Evolutionary conservation across 495 filamentous ascomycete genomes (phyloP), one percentile per base, ranked within the genome.

Genomic region (Penicillium pancosmium): DNA sequence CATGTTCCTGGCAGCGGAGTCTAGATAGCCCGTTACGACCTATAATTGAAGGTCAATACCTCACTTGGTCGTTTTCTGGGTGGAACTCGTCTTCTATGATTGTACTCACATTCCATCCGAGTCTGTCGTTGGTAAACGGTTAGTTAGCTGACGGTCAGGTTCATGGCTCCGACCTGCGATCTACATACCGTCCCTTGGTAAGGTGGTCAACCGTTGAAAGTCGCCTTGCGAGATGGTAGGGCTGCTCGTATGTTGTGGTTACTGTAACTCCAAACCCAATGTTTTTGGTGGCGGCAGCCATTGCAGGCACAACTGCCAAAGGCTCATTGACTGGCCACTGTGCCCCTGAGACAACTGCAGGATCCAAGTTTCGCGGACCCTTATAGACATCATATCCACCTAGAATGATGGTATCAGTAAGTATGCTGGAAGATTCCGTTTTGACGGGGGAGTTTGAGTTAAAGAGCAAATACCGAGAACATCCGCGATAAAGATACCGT

Each of bases 221-320:
- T 19, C 87, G 74, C 16, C 86, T 73, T 0, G 87, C 87, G 15
- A 91, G 77, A 63, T 88, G 86, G 67, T 87, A 91, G 1, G 88
- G 87, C 60, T 85, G 83, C 66, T 89, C 88, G 59, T 88, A 90
- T 16, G 85, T 89, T 6, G 78, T 88, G 4, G 84, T 81, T n/a
- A 86, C 73, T 23, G 92, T 90, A 4, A 91, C 85, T 12, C 90
- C 82, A 38, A 86, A 79, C 1, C 88, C 88, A 36, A 95, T 81
- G 50, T 79, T 80, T 56, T 91, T 70, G 4, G 88, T 90, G 1
- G 60, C 76, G 4, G 78, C 76, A 1, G 78, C 76, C 78, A 80
- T 80, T 3, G 76, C 75, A 7, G 76, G 73, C 0, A 80, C 68
- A 7, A 79, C 72, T 4, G 76, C 68, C 36, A 80, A 54, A 1